Evolutionary conservation across 495 filamentous ascomycete genomes (phyloP), one percentile per base, ranked within the genome.

Genomic region (Penicillium goetzii): DNA sequence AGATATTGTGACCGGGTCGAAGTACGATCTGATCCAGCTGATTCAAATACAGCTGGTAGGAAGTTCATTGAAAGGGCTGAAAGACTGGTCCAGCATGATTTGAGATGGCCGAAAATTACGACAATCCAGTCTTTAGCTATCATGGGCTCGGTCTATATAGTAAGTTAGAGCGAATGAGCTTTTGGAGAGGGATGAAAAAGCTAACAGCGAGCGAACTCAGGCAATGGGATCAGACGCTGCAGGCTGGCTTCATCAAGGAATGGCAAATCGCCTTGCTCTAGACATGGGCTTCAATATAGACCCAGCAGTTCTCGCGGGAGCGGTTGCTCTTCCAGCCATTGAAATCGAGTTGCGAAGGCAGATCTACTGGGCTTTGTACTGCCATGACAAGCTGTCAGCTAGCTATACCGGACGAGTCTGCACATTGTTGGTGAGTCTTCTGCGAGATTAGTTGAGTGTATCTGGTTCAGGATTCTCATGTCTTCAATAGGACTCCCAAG

Each of bases 51-150:
- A 4, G 84, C 87, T 3, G 91, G 91, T 1, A 86, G 90, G 56
- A 82, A 88, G 63, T 94, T 94, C 72, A 91, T 92, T 65, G 82
- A 80, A 32, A 87, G 89, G 68, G 86, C 87, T 25, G 79, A 86
- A 60, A 76, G 78, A 26, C 74, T 93, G 7, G 78, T 91, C 10
- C 65, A 65, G 12, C 73, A 86, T 49, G 75, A 84, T 33, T 77
- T 91, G 59, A 82, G 86, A 25, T 83, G 85, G 69, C 83, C 79
- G 0, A 76, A 66, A 4, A 74, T 94, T 23, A 94, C 91, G 8
- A 92, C 89, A 3, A 87, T 93, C 41, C 92, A 94, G 73, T 90
- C 91, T 0, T 72, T 94, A 26, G 86, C 88, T 5, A 82, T 96
- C 60, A 90, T 96, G 89, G 74, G 75, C 10, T 65, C 68, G 56